Evolutionary conservation across 2,329 filamentous ascomycete genomes (phyloP).

Genomic region (Alternaria solani): DNA sequence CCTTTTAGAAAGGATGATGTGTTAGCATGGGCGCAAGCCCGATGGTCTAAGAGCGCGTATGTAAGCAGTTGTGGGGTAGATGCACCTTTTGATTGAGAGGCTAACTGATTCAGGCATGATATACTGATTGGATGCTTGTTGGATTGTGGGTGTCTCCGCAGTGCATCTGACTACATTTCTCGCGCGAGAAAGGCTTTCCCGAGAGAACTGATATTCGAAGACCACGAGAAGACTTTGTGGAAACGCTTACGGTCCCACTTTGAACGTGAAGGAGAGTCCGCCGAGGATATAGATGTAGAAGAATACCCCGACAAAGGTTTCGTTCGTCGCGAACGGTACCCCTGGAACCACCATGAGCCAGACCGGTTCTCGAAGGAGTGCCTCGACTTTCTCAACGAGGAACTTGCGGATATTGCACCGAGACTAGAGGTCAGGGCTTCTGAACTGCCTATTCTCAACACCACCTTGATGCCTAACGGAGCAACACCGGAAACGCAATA

Average conservation of each 20-base stretch:
- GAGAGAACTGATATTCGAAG: slow-evolving; percentile 63
- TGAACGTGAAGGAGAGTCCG: slow-evolving; percentile 27
- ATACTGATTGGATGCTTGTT: slow-evolving; percentile 64
- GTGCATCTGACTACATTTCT: slow-evolving; percentile 70
- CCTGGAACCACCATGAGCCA: slow-evolving; percentile 69
- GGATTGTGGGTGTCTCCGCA: slow-evolving; percentile 70
- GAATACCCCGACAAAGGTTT: slow-evolving; percentile 73
- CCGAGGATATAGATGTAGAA: slow-evolving; percentile 58
- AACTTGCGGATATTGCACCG: slow-evolving; percentile 74
- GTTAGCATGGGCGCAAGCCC: slow-evolving; percentile 29
- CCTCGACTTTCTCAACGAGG: slow-evolving; percentile 74
- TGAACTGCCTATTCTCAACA: slow-evolving; percentile 72
- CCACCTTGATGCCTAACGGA: slow-evolving; percentile 35
- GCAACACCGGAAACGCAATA: slow-evolving; percentile 62
- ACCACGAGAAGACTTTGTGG: slow-evolving; percentile 62
- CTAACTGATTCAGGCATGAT: slow-evolving; percentile 37
- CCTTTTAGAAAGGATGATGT: slow-evolving; percentile 20
- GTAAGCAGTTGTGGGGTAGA: slow-evolving; percentile 15
- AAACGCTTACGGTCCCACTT: slow-evolving; percentile 34
- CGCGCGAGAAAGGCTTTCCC: slow-evolving; percentile 67
- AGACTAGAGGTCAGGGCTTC: slow-evolving; percentile 82
- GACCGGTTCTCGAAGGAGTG: slow-evolving; percentile 63
- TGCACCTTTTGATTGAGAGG: not conserved
- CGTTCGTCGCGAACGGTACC: slow-evolving; percentile 71
- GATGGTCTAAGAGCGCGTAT: slow-evolving; percentile 43